A percentile compares a stretch with the other conserved stretches of the same genome.
These are phyloP conservation scores for Flaveria bidentis DNA, from an alignment of 129 eudicot species.

Conservation along the genomic window DNA sequence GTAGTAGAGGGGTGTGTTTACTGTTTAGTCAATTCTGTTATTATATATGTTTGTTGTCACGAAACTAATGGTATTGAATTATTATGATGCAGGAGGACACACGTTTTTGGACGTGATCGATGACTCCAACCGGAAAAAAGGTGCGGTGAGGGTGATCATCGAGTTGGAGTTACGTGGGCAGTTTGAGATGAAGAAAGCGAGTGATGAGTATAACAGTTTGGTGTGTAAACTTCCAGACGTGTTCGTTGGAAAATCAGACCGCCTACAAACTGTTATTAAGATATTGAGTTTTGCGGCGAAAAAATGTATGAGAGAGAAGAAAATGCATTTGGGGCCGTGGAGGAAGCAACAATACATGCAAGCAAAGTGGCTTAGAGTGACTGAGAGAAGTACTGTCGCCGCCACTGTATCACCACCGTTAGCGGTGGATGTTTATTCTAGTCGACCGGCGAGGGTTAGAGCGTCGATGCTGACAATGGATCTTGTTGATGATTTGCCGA, in stretches of 20 bases:
- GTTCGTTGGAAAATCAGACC: slow-evolving; percentile 67
- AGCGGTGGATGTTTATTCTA: slow-evolving; percentile 28
- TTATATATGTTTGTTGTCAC: slow-evolving; percentile 12
- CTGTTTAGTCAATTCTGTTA: too few species aligned
- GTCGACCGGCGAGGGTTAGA: slow-evolving; percentile 43
- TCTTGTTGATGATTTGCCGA: slow-evolving; percentile 53
- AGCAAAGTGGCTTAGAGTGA: slow-evolving; percentile 76
- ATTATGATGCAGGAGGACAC: slow-evolving; percentile 66
- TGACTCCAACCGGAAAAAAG: slow-evolving; percentile 49
- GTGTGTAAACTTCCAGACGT: slow-evolving; percentile 62
- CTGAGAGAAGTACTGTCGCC: slow-evolving; percentile 39
- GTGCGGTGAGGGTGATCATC: slow-evolving; percentile 58
- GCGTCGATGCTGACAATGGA: slow-evolving; percentile 75
- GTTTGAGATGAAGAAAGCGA: slow-evolving; percentile 78
- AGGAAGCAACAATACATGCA: slow-evolving; percentile 81
- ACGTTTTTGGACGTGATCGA: slow-evolving; percentile 77
- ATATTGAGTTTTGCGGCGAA: slow-evolving; percentile 64
- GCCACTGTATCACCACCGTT: not conserved
- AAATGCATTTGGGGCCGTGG: slow-evolving; percentile 95
- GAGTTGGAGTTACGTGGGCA: slow-evolving; percentile 75
- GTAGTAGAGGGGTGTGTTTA: too few species aligned
- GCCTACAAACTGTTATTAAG: slow-evolving; percentile 48
- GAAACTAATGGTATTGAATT: not conserved
- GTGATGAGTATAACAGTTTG: slow-evolving; percentile 62
- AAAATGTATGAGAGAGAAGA: slow-evolving; percentile 76